phyloP scores from a whole-genome alignment of 2,329 filamentous ascomycete species.

The Aureobasidium mangrovei region DNA sequence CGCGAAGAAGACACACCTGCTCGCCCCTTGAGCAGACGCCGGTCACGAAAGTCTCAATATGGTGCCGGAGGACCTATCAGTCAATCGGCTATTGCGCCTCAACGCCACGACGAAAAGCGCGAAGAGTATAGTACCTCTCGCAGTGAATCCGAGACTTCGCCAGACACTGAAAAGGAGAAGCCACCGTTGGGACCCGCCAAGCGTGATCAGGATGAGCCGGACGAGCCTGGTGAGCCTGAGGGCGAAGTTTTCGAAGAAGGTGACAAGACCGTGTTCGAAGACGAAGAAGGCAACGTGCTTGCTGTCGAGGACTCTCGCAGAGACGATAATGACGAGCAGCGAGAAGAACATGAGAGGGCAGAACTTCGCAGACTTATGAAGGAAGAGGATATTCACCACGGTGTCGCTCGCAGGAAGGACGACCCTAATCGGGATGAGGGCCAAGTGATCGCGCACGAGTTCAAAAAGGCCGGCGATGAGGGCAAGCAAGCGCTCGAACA shows the following conservation, averaged over 20 bases:
- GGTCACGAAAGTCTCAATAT: constrained; percentile 54
- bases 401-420: constrained; percentile 41
- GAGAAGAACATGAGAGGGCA: constrained; percentile 50
- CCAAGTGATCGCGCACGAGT: constrained; percentile 26
- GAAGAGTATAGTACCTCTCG: constrained; percentile 23
- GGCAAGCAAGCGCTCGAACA: constrained; percentile 48
- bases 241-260: constrained; percentile 77
- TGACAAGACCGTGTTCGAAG: constrained; percentile 68
- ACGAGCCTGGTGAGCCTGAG: constrained; percentile 24
- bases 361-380: constrained; percentile 46
- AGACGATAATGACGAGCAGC: constrained; percentile 44
- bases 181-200: constrained; percentile 28
- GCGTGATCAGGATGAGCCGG: constrained; percentile 20
- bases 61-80: constrained; percentile 80
- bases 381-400: constrained; percentile 38
- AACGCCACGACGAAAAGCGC: background rate
- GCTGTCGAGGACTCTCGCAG: constrained; percentile 47
- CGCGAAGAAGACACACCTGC: constrained; percentile 62
- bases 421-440: constrained; percentile 35
- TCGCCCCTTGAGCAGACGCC: constrained; percentile 57
- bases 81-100: constrained; percentile 79
- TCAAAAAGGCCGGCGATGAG: constrained; percentile 54
- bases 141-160: constrained; percentile 25
- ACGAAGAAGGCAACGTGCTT: constrained; percentile 78
- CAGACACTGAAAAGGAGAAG: constrained; percentile 15